Conservation (phyloP, 192 early-diverging fungal species). For the Entomortierella beljakovae region DNA sequence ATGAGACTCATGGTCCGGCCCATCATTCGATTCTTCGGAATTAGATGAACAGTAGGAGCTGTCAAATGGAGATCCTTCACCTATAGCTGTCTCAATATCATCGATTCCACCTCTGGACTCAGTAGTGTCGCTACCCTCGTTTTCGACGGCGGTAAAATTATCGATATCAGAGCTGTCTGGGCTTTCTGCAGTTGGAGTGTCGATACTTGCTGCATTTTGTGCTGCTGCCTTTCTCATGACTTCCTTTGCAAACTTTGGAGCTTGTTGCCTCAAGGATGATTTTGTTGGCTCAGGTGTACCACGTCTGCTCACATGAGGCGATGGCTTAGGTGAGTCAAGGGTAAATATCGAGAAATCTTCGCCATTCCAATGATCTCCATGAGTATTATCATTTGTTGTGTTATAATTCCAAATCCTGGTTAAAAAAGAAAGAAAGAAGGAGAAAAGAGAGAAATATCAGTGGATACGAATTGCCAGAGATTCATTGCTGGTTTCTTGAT, state of each 20-base stretch:
- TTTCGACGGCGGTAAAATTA: not conserved
- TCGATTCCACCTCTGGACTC: not conserved
- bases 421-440: not conserved
- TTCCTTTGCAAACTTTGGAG: conserved; percentile 49
- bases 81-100: conserved; percentile 10
- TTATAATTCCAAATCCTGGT: conserved; percentile 88
- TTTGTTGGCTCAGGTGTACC: conserved; percentile 15
- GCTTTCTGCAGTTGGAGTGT: not conserved
- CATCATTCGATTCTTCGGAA: conserved; percentile 32
- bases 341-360: conserved; percentile 87
- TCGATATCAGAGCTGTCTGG: not conserved
- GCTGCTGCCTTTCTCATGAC: conserved; percentile 34
- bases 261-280: conserved; percentile 27
- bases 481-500: too few species aligned
- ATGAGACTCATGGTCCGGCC: conserved; percentile 35
- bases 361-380: conserved; percentile 89
- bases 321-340: conserved; percentile 31
- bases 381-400: conserved; percentile 78
- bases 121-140: conserved; percentile 18
- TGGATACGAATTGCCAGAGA: too few species aligned
- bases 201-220: conserved; percentile 5
- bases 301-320: not conserved
- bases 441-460: not conserved
- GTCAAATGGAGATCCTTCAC: conserved; percentile 42
- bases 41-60: conserved; percentile 44